Percentiles rank a stretch among this genome's conserved stretches.
phyloP scores from a whole-genome alignment of 2,329 filamentous ascomycete species.

The Aspergillus eucalypticola region DNA sequence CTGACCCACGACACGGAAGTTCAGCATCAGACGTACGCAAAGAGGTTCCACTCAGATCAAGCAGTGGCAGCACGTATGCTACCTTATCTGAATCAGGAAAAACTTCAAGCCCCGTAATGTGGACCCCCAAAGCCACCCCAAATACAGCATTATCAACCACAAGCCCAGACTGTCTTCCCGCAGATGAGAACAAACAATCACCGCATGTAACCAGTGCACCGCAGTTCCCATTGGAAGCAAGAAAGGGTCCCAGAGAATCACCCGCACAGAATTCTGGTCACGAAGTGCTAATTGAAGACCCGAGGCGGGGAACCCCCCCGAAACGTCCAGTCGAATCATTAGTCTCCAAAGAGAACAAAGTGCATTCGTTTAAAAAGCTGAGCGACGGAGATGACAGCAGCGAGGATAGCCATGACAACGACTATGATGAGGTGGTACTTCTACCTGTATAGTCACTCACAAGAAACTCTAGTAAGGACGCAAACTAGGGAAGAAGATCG shows the following conservation, averaged over 20 bases:
- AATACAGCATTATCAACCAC: neutral
- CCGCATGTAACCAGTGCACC: neutral
- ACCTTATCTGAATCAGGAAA: neutral
- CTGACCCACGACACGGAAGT: neutral
- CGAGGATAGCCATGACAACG: neutral
- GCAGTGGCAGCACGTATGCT: neutral
- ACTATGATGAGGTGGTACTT: conserved; percentile 12
- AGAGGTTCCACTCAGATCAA: neutral
- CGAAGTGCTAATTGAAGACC: neutral
- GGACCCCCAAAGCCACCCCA: neutral
- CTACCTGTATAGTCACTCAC: neutral
- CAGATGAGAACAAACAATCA: neutral
- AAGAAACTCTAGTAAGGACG: too few relatives aligned
- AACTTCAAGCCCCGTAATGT: neutral
- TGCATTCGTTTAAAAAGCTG: neutral
- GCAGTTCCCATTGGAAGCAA: neutral
- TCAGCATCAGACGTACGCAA: neutral
- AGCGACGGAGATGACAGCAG: neutral
- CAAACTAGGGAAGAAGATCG: too few relatives aligned
- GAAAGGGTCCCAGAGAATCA: neutral
- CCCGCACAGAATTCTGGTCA: neutral
- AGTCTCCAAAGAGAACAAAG: neutral
- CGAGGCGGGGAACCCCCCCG: neutral
- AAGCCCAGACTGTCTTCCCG: neutral
- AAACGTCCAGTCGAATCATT: neutral